Evolutionary conservation across 352 stramenopile species (phyloP).

Genomic region (Phytophthora tentaculata): DNA sequence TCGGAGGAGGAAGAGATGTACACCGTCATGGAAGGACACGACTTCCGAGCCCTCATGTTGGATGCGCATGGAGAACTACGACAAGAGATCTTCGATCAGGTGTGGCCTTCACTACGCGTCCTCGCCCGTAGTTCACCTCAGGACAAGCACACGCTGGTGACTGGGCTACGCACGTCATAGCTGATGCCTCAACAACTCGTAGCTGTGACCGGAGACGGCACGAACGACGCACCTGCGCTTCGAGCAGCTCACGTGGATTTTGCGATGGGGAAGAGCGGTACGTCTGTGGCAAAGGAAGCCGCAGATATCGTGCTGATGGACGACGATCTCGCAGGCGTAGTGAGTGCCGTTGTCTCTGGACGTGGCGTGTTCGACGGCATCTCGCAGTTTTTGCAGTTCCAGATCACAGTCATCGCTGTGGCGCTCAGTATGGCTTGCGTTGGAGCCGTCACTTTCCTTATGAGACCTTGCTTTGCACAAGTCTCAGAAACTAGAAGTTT

Average conservation of each 20-base stretch:
- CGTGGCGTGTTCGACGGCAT: conserved; percentile 96
- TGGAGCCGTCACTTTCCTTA: conserved; percentile 61
- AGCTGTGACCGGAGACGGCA: conserved; percentile 93
- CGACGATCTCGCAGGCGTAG: conserved; percentile 95
- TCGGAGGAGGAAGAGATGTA: not conserved
- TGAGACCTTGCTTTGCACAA: too few species aligned
- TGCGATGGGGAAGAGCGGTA: conserved; percentile 92
- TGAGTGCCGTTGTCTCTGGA: conserved; percentile 94
- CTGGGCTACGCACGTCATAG: conserved; percentile 75
- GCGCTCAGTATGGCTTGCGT: conserved; percentile 91
- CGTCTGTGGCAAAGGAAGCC: conserved; percentile 93
- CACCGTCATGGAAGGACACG: conserved; percentile 54
- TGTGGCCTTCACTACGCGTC: conserved; percentile 87
- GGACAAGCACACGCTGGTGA: conserved; percentile 93
- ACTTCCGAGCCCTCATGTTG: conserved; percentile 55
- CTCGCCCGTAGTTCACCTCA: conserved; percentile 91
- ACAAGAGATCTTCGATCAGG: conserved; percentile 73
- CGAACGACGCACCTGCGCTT: conserved; percentile 93
- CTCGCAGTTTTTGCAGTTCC: conserved; percentile 96
- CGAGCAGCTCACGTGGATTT: conserved; percentile 89
- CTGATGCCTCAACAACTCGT: conserved; percentile 66
- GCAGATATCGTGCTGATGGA: conserved; percentile 96
- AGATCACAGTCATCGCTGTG: conserved; percentile 96
- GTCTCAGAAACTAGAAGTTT: too few species aligned
- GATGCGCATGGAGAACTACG: conserved; percentile 62